phyloP scores from a whole-genome alignment of 2,329 filamentous ascomycete genomes.

The Pyricularia grisea region DNA sequence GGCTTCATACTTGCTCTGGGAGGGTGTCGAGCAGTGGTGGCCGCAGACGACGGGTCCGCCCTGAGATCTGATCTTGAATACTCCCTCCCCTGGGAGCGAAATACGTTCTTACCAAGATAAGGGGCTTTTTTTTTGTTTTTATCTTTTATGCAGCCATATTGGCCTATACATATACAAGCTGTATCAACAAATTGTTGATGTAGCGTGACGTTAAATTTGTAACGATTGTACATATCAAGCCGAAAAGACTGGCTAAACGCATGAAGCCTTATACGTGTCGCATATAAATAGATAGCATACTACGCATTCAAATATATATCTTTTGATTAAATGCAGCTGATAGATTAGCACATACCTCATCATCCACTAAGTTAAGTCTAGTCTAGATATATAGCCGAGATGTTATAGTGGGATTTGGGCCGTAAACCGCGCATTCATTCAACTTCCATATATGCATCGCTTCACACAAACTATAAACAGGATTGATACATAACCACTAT shows the following conservation, averaged over 20 bases:
- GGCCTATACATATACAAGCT: no score
- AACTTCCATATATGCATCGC: background rate
- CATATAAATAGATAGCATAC: background rate
- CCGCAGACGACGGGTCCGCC: background rate
- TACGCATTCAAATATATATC: background rate
- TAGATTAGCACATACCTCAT: background rate
- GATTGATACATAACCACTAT: background rate
- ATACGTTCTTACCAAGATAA: background rate
- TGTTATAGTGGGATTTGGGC: background rate
- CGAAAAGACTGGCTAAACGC: no score
- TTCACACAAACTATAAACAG: background rate
- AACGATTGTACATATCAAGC: no score
- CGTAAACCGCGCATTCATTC: background rate
- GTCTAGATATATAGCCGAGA: no score
- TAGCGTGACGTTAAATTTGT: no score
- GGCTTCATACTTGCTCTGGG: background rate
- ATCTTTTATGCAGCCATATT: no score
- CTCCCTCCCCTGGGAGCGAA: background rate
- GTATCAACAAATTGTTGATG: no score
- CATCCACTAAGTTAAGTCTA: background rate
- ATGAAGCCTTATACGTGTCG: background rate
- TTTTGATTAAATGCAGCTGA: background rate
- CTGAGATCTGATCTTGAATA: background rate
- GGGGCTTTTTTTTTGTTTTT: no score
- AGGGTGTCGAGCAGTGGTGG: background rate